Base-by-base conservation (phyloP, 2,329 filamentous ascomycete species). In the Nemania sp. region DNA sequence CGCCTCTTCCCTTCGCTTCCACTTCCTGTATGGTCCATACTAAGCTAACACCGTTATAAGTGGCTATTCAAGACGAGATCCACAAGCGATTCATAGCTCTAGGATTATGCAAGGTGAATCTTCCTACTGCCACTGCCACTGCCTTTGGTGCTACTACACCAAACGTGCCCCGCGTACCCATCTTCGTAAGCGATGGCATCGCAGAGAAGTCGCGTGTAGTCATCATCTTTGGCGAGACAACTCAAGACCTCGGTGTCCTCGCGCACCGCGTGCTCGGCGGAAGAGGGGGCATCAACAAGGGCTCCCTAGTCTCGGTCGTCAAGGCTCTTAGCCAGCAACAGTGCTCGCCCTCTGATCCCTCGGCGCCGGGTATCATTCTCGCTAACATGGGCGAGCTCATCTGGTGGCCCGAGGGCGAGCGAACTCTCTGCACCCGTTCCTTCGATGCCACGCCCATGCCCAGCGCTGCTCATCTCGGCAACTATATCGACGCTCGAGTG, bases 351-450 rank as follows among this genome's bases (percentile, higher is more conserved):
- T 13, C 67, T 0, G 76, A 79, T 18, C 29, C 70, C 0, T 66
- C 72, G 2, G 65, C 77, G 1, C 86, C 82, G 0, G 89, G 84
- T 2, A 77, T 97, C 57, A 77, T 97, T 29, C 78, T 97, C 25
- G 85, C 91, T 47, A 97, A 97, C 72, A 80, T 86, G 3, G 91
- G 91, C 4, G 87, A 96, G 75, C 78, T 90, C 17, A 79, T 88
- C 68, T 97, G 91, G 87, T 91, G 90, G 73, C 85, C 90, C 42
- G 81, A 84, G 53, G 81, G 81, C 1, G 76, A 81, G 53, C 81
- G 83, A 50, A 80, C 86, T 0, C 79, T 96, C 62, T 90, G 85
- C 1, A 72, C 81, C 1, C 71, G 72, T 0, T 82, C 81, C 2
- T 90, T 88, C 80, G 71, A 79, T 7, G 80, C 79, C 1, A 76